phyloP scores from a whole-genome alignment of 768 basidiomycete genomes.

The Boletus pseudopeckii region DNA sequence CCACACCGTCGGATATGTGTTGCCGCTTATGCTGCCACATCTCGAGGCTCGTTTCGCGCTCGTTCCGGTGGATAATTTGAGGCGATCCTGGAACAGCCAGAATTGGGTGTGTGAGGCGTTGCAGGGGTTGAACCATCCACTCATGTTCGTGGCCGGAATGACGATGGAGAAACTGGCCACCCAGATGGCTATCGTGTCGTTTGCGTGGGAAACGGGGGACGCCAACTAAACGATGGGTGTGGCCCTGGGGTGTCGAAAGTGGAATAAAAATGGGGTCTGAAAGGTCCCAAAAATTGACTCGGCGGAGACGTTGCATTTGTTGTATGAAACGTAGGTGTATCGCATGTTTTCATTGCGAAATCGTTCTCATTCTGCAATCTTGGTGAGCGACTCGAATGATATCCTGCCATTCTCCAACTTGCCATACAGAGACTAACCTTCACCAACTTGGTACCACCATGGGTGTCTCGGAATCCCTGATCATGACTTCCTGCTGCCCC shows the following conservation, averaged over 20 bases:
- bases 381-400: background rate
- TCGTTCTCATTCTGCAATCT: background rate
- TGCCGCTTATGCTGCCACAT: background rate
- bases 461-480: too few species aligned
- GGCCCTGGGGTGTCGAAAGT: background rate
- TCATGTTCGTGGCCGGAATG: background rate
- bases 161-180: background rate
- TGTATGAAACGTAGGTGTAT: background rate
- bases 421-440: background rate
- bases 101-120: slow-evolving; percentile 8
- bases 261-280: too few species aligned
- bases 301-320: too few species aligned
- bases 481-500: too few species aligned
- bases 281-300: too few species aligned
- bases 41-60: slow-evolving; percentile 7
- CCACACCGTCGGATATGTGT: slow-evolving; percentile 9
- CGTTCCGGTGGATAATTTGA: background rate
- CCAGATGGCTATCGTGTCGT: slow-evolving; percentile 10
- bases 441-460: background rate
- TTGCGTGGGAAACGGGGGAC: background rate
- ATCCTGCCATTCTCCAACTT: background rate
- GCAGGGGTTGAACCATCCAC: background rate
- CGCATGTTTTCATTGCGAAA: background rate
- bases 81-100: background rate
- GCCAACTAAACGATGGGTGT: background rate